Evolutionary conservation across 129 eudicot species (phyloP), one percentile per base, ranked within the genome.

Genomic region (Lonicera japonica): DNA sequence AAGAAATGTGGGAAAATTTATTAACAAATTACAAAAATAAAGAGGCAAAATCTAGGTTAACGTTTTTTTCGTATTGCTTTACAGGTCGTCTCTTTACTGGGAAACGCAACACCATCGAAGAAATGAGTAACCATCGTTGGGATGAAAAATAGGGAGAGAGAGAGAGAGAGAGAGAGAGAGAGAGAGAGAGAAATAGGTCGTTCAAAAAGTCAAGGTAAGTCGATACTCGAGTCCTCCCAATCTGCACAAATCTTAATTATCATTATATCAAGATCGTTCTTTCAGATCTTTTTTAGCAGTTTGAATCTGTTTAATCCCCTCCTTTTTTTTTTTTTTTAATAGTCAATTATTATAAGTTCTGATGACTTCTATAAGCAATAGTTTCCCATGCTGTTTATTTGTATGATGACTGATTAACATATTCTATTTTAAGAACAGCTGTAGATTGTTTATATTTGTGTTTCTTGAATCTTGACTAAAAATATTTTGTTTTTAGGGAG

Each of bases 131-230:
- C 36, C 36, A 6, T 29, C 6, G 36, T 6, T 29, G 36, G 36
- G 36, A 29, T 29, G 36, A 29, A 6, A 29, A 29, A 38, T 6
- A 10, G 17, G n/a, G 50, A 15, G 12, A 25, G 46, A 19, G 25
- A 23, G 18, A 59, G 47, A 54, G 52, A 25, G 50, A 15, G 12
- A 25, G 46, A 19, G 25, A 23, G 18, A 59, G 47, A 54, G 52
- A 25, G 45, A 25, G 50, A 15, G 12, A 25, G 46, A 19, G 25
- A 23, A 21, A 59, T 25, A 54, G 52, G 18, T 43, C 36, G 12
- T 19, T 56, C 61, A 56, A 56, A 18, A 13, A 51, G 60, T 65
- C 50, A 64, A 64, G 58, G 46, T 64, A 64, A 64, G 58, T 48
- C 56, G 34, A 29, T 29, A 29, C 36, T 29, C 23, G 13, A 5